Evolutionary conservation across 225 moss, liverwort and hornwort genomes (phyloP).

Genomic region (Ulota crispa): DNA sequence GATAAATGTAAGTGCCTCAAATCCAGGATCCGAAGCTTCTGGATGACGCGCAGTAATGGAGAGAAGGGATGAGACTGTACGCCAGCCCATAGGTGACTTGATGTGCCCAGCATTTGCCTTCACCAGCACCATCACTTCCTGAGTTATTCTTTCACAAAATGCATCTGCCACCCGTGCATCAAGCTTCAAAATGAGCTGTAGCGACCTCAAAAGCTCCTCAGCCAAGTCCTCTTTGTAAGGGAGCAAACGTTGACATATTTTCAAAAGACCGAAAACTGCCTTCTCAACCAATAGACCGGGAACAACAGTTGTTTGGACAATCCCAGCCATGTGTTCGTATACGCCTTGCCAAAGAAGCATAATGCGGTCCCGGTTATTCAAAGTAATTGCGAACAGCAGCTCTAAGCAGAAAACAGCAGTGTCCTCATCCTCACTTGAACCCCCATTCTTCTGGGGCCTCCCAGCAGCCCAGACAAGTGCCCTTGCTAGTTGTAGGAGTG

Average conservation of each 20-base stretch:
- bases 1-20: constrained; percentile 95
- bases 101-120: constrained; percentile 96
- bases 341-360: constrained; percentile 99
- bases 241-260: constrained; percentile 93
- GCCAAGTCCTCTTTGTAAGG: constrained; percentile 98
- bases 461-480: constrained; percentile 99
- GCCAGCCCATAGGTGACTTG: constrained; percentile 98
- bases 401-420: constrained; percentile 98
- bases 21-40: constrained; percentile 96
- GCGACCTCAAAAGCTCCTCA: constrained; percentile 91
- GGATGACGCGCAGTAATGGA: constrained; percentile 95
- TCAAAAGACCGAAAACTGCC: constrained; percentile 93
- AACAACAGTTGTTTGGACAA: constrained; percentile 84
- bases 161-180: constrained; percentile 98
- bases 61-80: constrained; percentile 90
- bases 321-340: constrained; percentile 99
- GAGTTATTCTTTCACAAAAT: constrained; percentile 96
- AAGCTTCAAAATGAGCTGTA: constrained; percentile 96
- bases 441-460: constrained; percentile 93
- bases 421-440: constrained; percentile 93
- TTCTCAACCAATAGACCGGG: constrained; percentile 90
- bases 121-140: constrained; percentile 96
- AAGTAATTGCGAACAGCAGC: constrained; percentile 87
- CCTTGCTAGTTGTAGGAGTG: constrained; percentile 85
- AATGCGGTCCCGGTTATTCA: constrained; percentile 98